Evolutionary conservation across 1,139 yeast species (phyloP).

Genomic region (Sugiyamaella neomexicana): DNA sequence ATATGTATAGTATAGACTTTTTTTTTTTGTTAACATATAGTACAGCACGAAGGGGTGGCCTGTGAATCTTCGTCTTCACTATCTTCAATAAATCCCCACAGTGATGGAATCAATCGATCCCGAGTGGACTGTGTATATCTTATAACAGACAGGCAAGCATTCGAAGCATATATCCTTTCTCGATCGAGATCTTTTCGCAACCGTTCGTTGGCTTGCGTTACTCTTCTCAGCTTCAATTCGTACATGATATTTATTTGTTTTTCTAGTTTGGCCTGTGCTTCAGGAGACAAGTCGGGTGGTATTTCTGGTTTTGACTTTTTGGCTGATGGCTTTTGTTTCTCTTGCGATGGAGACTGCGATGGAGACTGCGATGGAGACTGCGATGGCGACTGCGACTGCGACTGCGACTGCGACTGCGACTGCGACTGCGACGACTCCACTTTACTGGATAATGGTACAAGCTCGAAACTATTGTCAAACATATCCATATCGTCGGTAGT

Average conservation of each 20-base stretch:
- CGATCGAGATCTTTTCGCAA: slow-evolving; percentile 54
- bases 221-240: slow-evolving; percentile 58
- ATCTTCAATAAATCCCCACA: slow-evolving; percentile 28
- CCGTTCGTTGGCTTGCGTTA: slow-evolving; percentile 58
- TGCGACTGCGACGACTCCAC: too few species aligned
- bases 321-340: background rate
- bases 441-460: too few species aligned
- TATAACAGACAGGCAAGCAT: slow-evolving; percentile 53
- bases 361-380: too few species aligned
- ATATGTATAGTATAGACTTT: background rate
- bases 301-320: background rate
- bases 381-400: too few species aligned
- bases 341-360: background rate
- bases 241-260: slow-evolving; percentile 30
- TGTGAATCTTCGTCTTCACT: slow-evolving; percentile 22
- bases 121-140: slow-evolving; percentile 24
- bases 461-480: background rate
- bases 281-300: background rate
- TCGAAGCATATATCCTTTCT: slow-evolving; percentile 67
- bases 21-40: slow-evolving; percentile 11
- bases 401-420: too few species aligned
- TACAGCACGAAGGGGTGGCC: slow-evolving; percentile 19
- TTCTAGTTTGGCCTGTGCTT: background rate
- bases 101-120: slow-evolving; percentile 26
- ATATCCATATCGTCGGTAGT: background rate